phyloP scores from a whole-genome alignment of 768 basidiomycete genomes.

The Collybia sordida region DNA sequence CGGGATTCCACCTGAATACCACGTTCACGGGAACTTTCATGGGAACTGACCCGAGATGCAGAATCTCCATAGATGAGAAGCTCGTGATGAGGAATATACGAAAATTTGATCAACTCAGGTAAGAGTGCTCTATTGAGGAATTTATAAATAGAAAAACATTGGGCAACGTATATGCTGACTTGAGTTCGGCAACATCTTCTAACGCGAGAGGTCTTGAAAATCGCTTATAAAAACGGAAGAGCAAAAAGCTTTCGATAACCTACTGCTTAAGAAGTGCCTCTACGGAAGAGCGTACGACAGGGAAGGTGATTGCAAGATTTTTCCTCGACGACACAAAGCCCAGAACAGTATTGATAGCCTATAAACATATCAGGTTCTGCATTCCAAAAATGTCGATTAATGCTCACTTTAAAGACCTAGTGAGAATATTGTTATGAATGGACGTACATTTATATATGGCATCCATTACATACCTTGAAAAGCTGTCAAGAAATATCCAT shows the following conservation, averaged over 20 bases:
- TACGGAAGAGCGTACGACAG: slow-evolving; percentile 72
- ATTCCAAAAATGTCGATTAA: neutral
- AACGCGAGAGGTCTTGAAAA: slow-evolving; percentile 71
- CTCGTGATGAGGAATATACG: slow-evolving; percentile 70
- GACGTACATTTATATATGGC: neutral
- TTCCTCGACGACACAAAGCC: slow-evolving; percentile 84
- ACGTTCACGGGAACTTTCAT: slow-evolving; percentile 20
- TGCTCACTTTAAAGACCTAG: slow-evolving; percentile 34
- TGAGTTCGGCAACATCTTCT: slow-evolving; percentile 78
- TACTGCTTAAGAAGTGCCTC: slow-evolving; percentile 78
- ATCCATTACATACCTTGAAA: slow-evolving; percentile 50
- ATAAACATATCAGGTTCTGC: neutral
- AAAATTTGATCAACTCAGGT: slow-evolving; percentile 78
- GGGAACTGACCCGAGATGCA: slow-evolving; percentile 8
- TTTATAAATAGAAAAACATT: neutral
- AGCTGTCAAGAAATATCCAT: slow-evolving; percentile 32
- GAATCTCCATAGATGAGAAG: slow-evolving; percentile 51
- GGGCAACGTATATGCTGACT: slow-evolving; percentile 41
- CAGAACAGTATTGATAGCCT: slow-evolving; percentile 89
- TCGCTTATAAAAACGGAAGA: slow-evolving; percentile 1
- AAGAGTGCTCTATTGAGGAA: slow-evolving; percentile 61
- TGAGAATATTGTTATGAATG: neutral
- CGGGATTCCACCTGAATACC: slow-evolving; percentile 17
- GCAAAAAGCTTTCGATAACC: slow-evolving; percentile 11
- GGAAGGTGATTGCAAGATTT: slow-evolving; percentile 78